Conservation (phyloP, 2,329 filamentous ascomycete genomes). For the Colletotrichum sp. region DNA sequence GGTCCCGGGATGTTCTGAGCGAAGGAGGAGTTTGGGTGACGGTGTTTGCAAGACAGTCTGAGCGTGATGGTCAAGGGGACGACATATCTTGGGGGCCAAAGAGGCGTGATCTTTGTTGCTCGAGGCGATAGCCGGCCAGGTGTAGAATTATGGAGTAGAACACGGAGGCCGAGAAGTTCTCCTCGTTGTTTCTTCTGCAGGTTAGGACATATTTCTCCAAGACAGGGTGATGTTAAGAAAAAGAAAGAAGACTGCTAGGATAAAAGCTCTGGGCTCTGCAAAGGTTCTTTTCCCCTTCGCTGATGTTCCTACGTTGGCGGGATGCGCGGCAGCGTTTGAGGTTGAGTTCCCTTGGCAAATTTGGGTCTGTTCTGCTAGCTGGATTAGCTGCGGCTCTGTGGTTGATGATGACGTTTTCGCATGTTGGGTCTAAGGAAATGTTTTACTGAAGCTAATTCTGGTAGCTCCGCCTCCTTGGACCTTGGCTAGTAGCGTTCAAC, state of each 20-base stretch:
- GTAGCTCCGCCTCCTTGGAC: too few relatives aligned
- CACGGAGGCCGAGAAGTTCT: not conserved
- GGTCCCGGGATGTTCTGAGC: not conserved
- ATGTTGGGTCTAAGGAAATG: not conserved
- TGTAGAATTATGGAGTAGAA: rapidly evolving
- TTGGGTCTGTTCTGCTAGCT: not conserved
- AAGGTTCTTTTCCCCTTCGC: not conserved
- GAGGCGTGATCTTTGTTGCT: not conserved
- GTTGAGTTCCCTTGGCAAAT: not conserved
- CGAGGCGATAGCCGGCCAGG: not conserved
- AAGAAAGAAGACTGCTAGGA: not conserved
- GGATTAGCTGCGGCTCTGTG: not conserved
- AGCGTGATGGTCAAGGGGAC: not conserved
- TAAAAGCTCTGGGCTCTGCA: not conserved
- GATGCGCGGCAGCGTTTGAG: not conserved
- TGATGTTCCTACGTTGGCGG: too few relatives aligned
- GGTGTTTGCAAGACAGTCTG: not conserved
- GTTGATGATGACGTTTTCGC: not conserved
- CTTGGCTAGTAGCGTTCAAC: too few relatives aligned
- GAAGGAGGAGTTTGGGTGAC: not conserved
- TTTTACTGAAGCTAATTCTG: not conserved
- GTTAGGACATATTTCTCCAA: rapidly evolving
- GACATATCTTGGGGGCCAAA: not conserved
- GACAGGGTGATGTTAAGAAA: not conserved
- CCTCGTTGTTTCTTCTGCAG: rapidly evolving